Evolutionary conservation across 495 filamentous ascomycete species (phyloP), one percentile per base, ranked within the genome.

Genomic region (Diplogelasinospora grovesii): DNA sequence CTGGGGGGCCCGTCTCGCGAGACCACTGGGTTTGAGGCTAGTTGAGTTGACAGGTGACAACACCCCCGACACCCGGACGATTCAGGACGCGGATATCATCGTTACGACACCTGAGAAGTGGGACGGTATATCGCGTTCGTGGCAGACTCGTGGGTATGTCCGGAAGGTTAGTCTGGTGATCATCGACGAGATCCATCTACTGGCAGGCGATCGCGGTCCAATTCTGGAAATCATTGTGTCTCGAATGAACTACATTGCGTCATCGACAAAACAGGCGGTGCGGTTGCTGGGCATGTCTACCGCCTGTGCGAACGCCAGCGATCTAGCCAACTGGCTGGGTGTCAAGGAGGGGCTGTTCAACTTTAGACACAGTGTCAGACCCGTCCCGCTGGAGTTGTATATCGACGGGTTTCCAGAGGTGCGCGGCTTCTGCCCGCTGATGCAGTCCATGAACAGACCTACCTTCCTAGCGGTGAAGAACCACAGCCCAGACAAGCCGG

Each of bases 171-270:
- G 87, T 43, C 69, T 97, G 23, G 93, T 99, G 29, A 95, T 99
- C 53, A 97, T 99, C 54, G 92, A 99, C 60, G 92, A 99, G 65
- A 97, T 99, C 43, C 92, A 99, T 64, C 65, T 99, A 22, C 74
- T 99, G 8, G 92, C 93, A 22, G 89, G 93, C 42, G 92, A 97
- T 57, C 79, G 92, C 58, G 92, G 92, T 10, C 92, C 92, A 0
- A 96, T 97, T 74, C 72, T 99, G 11, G 92, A 99, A 67, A 99
- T 99, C 49, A 99, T 99, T 54, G 92, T 99, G 7, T 95, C 89
- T 11, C 79, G 92, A 8, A 99, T 97, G 92, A 97, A 97, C 52
- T 99, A 97, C 58, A 99, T 99, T 56, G 93, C 92, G 3, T 83
- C 88, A 3, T 89, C 95, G 50, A 84, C 79, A 18, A 89, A 94